Evolutionary conservation across 2,329 filamentous ascomycete species (phyloP), one percentile per base, ranked within the genome.

Genomic region (Cytospora piceae): DNA sequence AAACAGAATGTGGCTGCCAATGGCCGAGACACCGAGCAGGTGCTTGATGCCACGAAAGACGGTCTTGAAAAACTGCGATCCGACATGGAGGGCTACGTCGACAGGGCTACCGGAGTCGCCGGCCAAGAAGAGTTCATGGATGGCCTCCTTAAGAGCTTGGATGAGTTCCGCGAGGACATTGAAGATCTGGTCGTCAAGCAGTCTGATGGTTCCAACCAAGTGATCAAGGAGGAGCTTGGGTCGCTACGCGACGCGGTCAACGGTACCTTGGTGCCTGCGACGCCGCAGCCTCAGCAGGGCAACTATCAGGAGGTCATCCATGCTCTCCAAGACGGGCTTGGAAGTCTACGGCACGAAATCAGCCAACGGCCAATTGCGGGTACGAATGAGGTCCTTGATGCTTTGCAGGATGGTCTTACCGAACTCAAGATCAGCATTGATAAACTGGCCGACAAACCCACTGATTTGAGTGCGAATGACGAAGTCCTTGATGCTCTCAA

Each of bases 401-500:
- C 94, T 0, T 82, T 98, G 62, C 94, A 96, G 66, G 93, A 97
- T 75, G 94, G 94, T 2, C 84, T 98, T 8, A 88, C 91, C 68
- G 88, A 90, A 57, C 82, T 98, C 11, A 88, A 91, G 31, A 82
- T 83, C 32, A 90, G 93, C 68, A 90, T 98, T 65, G 93, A 97
- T 66, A 84, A 83, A 73, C 83, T 95, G 20, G 82, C 87, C 27
- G 89, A 94, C 74, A 95, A 93, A 78, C 91, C 93, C 6, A 81
- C 87, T 0, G 93, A 96, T 71, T 84, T 94, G 76, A 94, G 90
- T 0, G 89, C 92, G 65, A 94, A 91, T 67, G 92, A 96, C 69
- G 93, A 97, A 77, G 94, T 97, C 61, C 82, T 97, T 0, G 92
- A 97, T 67, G 92, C 92, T 0, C 83, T 98, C 64, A 96, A 91